Evolutionary conservation across 2,329 filamentous ascomycete species (phyloP).

Genomic region (Aspergillus intermedius): DNA sequence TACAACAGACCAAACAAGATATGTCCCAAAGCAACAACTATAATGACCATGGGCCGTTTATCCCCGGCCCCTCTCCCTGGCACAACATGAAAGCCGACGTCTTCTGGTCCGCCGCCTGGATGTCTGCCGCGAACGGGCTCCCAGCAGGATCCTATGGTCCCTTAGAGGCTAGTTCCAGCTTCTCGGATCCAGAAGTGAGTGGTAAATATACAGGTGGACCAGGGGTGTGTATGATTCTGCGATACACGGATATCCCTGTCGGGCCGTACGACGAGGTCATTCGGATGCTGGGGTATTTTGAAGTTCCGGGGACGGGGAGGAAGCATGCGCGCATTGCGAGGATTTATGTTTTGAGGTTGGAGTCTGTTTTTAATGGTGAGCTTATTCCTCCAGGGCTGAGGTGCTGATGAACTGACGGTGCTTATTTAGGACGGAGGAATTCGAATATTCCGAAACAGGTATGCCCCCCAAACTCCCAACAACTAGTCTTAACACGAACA

Average conservation of each 20-base stretch:
- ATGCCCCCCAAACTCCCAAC: neutral
- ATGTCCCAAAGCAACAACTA: neutral
- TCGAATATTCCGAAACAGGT: slow-evolving; percentile 2
- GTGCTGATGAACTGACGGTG: neutral
- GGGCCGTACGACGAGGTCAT: slow-evolving; percentile 1
- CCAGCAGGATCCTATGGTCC: neutral
- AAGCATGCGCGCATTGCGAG: neutral
- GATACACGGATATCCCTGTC: neutral
- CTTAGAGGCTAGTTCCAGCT: neutral
- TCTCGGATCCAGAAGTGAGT: neutral
- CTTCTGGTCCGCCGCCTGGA: neutral
- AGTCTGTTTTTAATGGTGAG: neutral
- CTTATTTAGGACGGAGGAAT: neutral
- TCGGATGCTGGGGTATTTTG: neutral
- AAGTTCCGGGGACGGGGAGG: neutral
- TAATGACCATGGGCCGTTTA: neutral
- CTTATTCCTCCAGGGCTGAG: neutral
- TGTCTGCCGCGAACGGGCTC: neutral
- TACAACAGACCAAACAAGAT: neutral
- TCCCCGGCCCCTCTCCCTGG: neutral
- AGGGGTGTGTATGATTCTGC: neutral
- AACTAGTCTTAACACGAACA: neutral
- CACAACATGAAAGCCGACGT: neutral
- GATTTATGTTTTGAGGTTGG: neutral
- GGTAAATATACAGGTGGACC: neutral